Evolutionary conservation across 352 stramenopile species (phyloP), one percentile per base, ranked within the genome.

Genomic region (Hyaloperonospora brassicae): DNA sequence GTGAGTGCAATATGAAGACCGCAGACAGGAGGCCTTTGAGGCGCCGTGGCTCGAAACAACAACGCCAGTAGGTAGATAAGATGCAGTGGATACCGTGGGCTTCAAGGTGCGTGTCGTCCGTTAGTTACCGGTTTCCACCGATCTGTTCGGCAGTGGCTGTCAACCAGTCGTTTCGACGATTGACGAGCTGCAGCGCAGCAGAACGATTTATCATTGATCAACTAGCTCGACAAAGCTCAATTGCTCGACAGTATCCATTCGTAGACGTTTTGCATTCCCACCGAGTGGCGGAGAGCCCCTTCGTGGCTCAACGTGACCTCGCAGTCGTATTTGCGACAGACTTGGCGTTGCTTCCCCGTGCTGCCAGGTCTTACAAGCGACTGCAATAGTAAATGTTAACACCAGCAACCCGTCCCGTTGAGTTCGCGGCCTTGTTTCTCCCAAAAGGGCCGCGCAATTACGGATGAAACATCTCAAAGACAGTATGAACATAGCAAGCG

Each of bases 301-400:
- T 44, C n/a, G n/a, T n/a, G 39, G 39, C 17, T 47, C n/a, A 25
- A 7, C 47, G 14, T 46, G 31, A 52, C 46, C 47, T 71, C 65
- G 79, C 79, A 89, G 74, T 85, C 70, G 74, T 86, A 84, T 81
- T 89, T 89, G 79, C 79, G 79, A 89, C 79, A 84, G 79, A 87
- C 73, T 77, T 60, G 79, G 65, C 58, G 52, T 68, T 59, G 63
- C 60, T 45, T 70, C 59, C 63, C 47, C 62, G 64, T 89, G 74
- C 79, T 64, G 63, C 63, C 76, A 78, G 72, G 75, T 87, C 79
- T 89, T 89, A 89, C 79, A 87, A 84, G 71, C 50, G 73, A 85
- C 76, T 87, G 79, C 79, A 73, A 89, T 68, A 89, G 79, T 46
- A 66, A 89, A 55, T 71, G 79, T 89, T 89, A 85, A 85, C 77